Percentiles rank a stretch among this genome's conserved stretches.
Evolutionary conservation across 106 monocot species (phyloP).

Genomic region (Dendrobium catenatum): DNA sequence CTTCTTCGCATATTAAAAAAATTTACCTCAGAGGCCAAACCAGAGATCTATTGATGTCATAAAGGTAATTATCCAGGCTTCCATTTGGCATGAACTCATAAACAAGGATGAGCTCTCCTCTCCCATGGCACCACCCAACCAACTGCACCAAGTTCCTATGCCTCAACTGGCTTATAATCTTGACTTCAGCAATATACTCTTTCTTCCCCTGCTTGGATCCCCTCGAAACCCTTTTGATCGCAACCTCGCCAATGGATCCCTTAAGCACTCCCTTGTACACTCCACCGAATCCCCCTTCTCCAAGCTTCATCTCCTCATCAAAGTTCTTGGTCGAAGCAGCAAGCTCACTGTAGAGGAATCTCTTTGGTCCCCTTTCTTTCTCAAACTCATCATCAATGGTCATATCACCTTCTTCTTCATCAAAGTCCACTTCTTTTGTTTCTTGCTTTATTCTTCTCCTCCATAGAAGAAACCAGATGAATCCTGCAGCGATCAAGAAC

Average conservation of each 20-base stretch:
- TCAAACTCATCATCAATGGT: constrained; percentile 29
- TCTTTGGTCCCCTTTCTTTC: constrained; percentile 27
- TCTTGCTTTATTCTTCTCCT: background rate
- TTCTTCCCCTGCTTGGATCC: constrained; percentile 55
- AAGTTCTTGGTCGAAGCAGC: constrained; percentile 42
- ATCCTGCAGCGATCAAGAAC: background rate
- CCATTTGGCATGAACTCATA: constrained; percentile 65
- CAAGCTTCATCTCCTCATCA: constrained; percentile 39
- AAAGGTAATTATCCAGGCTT: constrained; percentile 46
- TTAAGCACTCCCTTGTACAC: constrained; percentile 44
- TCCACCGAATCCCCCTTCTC: constrained; percentile 54
- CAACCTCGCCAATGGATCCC: constrained; percentile 22
- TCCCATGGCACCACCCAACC: constrained; percentile 53
- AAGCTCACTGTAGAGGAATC: constrained; percentile 29
- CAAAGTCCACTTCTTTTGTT: constrained; percentile 13
- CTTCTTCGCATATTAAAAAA: no score
- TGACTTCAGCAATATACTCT: constrained; percentile 52
- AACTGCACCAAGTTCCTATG: constrained; percentile 52
- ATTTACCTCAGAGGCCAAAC: constrained; percentile 35
- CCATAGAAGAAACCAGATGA: constrained; percentile 12
- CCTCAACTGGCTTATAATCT: constrained; percentile 48
- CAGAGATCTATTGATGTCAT: constrained; percentile 6
- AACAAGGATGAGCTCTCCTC: constrained; percentile 40
- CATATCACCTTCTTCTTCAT: constrained; percentile 11
- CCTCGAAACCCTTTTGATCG: constrained; percentile 43